Evolutionary conservation across 148 eudicot genomes (phyloP).

Genomic region (Camellia sinensis): DNA sequence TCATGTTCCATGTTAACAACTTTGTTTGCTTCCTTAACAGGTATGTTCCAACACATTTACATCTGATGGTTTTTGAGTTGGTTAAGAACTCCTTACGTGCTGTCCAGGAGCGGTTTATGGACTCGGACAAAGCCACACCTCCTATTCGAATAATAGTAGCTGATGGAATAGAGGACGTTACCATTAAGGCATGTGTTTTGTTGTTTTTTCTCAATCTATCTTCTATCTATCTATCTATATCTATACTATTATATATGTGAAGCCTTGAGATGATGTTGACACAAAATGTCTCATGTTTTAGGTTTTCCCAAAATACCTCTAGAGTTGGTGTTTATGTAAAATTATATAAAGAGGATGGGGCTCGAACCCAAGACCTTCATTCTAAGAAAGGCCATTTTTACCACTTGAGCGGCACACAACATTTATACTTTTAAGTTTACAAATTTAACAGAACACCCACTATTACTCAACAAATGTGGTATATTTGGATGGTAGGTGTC

Average conservation of each 20-base stretch:
- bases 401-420: too few relatives aligned
- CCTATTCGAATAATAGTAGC: constrained; percentile 88
- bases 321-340: too few relatives aligned
- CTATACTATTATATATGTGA: too few relatives aligned
- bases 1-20: constrained; percentile 3
- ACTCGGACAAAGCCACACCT: constrained; percentile 80
- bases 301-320: too few relatives aligned
- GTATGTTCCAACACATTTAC: constrained; percentile 90
- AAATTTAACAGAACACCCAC: too few relatives aligned
- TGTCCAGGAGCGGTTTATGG: constrained; percentile 88
- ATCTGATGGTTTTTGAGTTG: constrained; percentile 96
- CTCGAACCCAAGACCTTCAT: too few relatives aligned
- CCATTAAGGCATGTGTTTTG: constrained; percentile 64
- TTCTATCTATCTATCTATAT: too few relatives aligned
- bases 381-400: too few relatives aligned
- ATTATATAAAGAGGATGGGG: too few relatives aligned
- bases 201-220: not conserved
- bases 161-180: constrained; percentile 93
- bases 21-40: constrained; percentile 32
- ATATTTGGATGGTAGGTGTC: constrained; percentile 53
- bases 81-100: constrained; percentile 97
- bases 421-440: too few relatives aligned
- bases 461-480: not conserved
- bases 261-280: too few relatives aligned
- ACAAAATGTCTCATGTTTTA: too few relatives aligned